Evolutionary conservation across 805 yeast genomes (phyloP), one percentile per base, ranked within the genome.

Genomic region (Saccharomyces kudriavzevii): DNA sequence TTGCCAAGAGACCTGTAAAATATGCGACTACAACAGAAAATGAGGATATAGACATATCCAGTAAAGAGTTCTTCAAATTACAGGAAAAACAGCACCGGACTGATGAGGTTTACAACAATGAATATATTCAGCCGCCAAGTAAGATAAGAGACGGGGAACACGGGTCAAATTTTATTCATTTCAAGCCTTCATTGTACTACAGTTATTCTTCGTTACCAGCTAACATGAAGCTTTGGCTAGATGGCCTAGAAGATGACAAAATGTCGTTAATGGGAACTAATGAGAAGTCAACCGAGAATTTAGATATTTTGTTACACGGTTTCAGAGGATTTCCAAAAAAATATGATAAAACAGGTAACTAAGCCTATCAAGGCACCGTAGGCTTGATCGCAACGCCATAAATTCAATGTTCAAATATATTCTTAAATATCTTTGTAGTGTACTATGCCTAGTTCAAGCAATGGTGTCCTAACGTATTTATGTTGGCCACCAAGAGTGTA

Each of bases 241-340:
- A 47, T 14, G 56, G 49, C 24, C 8, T 51, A 6, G 47, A 48
- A 5, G 48, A 45, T 9, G 35, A 17, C 43, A 29, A 27, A 54
- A 29, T 11, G 40, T 46, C 20, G 6, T 43, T n/a, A 56, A 56
- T 43, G 40, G 35, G 45, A 26, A n/a, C 45, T 14, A 40, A 31
- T 5, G n/a, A 14, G 4, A 26, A n/a, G n/a, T 56, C 56, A 9
- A 47, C 47, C 14, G 57, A 59, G 13, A 47, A 53, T 27, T 40
- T 67, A 31, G 64, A 63, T 48, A 31, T 64, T 4, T 46, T 66
- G 25, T 50, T 65, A 20, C 58, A 65, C 55, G 70, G 70, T 9
- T 65, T 66, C 48, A 59, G 58, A 47, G 63, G 63, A 3, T 58
- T 64, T 25, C 45, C 43, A 11, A 2, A 35, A 13, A 20, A 3